These are phyloP conservation scores for Colletotrichum liriopes DNA, from an alignment of 2,329 filamentous ascomycete genomes.

Conservation along the genomic window DNA sequence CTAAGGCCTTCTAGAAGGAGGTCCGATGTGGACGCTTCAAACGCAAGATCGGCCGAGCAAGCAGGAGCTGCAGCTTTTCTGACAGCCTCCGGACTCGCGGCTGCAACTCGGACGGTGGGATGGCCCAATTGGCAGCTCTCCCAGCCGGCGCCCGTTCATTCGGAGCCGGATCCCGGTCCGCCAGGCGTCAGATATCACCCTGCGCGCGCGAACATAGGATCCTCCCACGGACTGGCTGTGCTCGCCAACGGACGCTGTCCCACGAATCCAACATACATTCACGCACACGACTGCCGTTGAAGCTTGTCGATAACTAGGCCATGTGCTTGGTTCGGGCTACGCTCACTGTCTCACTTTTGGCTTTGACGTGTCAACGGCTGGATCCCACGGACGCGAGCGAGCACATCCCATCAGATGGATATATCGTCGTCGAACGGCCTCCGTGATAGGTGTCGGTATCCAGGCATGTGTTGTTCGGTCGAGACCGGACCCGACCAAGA, in stretches of 20 bases:
- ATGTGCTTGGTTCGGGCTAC: slow-evolving; percentile 2
- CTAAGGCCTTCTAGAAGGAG: slow-evolving; percentile 36
- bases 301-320: background rate
- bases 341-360: slow-evolving; percentile 7
- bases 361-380: slow-evolving; percentile 13
- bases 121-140: slow-evolving; percentile 15
- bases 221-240: slow-evolving; percentile 2
- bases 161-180: slow-evolving; percentile 26
- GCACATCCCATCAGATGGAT: background rate
- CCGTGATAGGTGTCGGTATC: background rate
- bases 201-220: background rate
- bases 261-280: background rate
- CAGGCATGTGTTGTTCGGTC: background rate
- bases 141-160: slow-evolving; percentile 1
- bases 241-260: background rate
- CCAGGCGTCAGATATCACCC: background rate
- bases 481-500: background rate
- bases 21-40: slow-evolving; percentile 28
- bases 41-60: slow-evolving; percentile 35
- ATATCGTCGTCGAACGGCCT: background rate
- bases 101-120: background rate
- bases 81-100: slow-evolving; percentile 15
- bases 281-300: background rate
- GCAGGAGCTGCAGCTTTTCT: slow-evolving; percentile 17
- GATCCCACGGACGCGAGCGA: background rate